These are phyloP conservation scores for Waltiozyma solani DNA, from an alignment of 1,139 yeast species.

Conservation along the genomic window DNA sequence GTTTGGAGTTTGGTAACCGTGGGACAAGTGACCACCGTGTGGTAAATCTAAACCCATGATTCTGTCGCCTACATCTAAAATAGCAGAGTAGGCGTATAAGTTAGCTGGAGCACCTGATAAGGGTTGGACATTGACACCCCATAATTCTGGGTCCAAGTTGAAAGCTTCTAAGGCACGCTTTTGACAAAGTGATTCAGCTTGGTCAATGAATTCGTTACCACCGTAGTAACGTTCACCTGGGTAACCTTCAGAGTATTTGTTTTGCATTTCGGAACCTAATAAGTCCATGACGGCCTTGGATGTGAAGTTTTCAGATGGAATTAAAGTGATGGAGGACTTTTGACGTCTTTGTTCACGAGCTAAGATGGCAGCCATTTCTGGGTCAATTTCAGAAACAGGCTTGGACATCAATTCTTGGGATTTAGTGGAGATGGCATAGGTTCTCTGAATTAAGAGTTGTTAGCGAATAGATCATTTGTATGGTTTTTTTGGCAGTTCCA, in stretches of 20 bases:
- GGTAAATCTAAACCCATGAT: conserved; percentile 95
- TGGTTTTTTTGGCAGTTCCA: neutral
- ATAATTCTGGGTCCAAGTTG: conserved; percentile 58
- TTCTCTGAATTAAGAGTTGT: conserved; percentile 5
- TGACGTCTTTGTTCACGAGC: conserved; percentile 72
- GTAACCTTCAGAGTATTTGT: conserved; percentile 97
- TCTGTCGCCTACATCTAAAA: conserved; percentile 85
- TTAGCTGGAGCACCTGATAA: conserved; percentile 96
- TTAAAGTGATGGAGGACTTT: conserved; percentile 80
- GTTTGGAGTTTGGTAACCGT: conserved; percentile 87
- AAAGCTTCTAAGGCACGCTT: conserved; percentile 86
- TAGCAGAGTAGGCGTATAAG: conserved; percentile 86
- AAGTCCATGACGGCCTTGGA: conserved; percentile 91
- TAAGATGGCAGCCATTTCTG: conserved; percentile 75
- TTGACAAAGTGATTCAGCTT: conserved; percentile 84
- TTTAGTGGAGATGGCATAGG: conserved; percentile 12
- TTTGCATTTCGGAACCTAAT: conserved; percentile 93
- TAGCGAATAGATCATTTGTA: neutral
- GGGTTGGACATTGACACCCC: conserved; percentile 97
- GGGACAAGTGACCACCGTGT: conserved; percentile 95
- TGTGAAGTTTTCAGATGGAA: conserved; percentile 93
- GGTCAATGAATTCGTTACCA: conserved; percentile 90
- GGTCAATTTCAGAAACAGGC: conserved; percentile 61
- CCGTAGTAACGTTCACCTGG: conserved; percentile 98
- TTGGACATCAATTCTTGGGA: conserved; percentile 40